A percentile compares a stretch with the other conserved stretches of the same genome.
Evolutionary conservation across 2,329 filamentous ascomycete species (phyloP).

Genomic region (Fonsecaea multimorphosa): DNA sequence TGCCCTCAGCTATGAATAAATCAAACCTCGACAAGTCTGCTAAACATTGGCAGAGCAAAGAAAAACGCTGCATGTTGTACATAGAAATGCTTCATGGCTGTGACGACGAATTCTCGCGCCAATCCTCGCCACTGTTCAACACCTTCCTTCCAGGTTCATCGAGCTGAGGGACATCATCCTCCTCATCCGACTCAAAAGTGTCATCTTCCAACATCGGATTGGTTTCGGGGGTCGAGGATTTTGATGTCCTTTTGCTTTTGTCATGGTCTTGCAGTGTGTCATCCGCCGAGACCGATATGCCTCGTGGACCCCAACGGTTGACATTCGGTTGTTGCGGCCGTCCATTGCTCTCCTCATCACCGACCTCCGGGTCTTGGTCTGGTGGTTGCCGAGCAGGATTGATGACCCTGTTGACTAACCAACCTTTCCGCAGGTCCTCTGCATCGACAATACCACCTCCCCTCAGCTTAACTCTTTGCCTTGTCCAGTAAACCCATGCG

Average conservation of each 20-base stretch:
- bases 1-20: background rate
- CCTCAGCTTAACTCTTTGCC: constrained; percentile 91
- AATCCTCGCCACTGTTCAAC: constrained; percentile 37
- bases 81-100: constrained; percentile 13
- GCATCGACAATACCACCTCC: constrained; percentile 86
- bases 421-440: constrained; percentile 84
- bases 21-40: background rate
- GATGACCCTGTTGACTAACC: constrained; percentile 80
- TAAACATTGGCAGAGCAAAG: background rate
- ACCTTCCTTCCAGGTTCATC: constrained; percentile 32
- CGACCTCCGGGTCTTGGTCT: constrained; percentile 40
- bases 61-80: constrained; percentile 17
- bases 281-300: constrained; percentile 66
- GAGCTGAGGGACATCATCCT: constrained; percentile 34
- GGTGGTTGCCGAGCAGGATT: constrained; percentile 31
- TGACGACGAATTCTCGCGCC: constrained; percentile 29
- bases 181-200: constrained; percentile 37
- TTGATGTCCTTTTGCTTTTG: constrained; percentile 20
- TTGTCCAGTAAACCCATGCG: constrained; percentile 93
- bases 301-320: constrained; percentile 63
- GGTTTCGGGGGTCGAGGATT: constrained; percentile 22
- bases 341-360: constrained; percentile 30
- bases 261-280: constrained; percentile 51
- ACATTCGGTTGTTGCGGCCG: constrained; percentile 29
- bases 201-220: constrained; percentile 39